Evolutionary conservation across 2,329 filamentous ascomycete genomes (phyloP).

Genomic region (Xylogone sp.): DNA sequence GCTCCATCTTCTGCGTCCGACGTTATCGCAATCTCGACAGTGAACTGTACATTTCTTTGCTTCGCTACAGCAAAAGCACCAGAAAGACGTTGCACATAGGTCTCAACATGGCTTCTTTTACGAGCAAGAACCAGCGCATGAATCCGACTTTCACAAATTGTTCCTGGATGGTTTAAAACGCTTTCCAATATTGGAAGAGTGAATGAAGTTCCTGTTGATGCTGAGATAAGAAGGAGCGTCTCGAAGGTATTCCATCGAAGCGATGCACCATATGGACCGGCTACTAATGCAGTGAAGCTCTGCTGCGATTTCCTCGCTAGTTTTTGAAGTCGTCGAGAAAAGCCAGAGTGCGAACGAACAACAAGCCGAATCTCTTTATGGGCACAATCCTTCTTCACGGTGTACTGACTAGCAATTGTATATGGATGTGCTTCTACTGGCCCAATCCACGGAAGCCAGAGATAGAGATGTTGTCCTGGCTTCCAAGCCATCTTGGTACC

Average conservation of each 20-base stretch:
- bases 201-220: slow-evolving; percentile 61
- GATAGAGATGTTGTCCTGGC: slow-evolving; percentile 58
- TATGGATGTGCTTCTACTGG: slow-evolving; percentile 56
- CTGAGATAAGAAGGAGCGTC: slow-evolving; percentile 55
- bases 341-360: slow-evolving; percentile 51
- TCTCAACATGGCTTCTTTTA: slow-evolving; percentile 49
- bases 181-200: slow-evolving; percentile 56
- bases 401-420: slow-evolving; percentile 52
- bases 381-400: slow-evolving; percentile 35
- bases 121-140: slow-evolving; percentile 50
- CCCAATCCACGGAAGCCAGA: slow-evolving; percentile 54
- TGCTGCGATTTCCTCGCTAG: slow-evolving; percentile 36
- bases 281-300: slow-evolving; percentile 42
- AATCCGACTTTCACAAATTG: slow-evolving; percentile 47
- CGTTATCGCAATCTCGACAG: slow-evolving; percentile 53
- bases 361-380: slow-evolving; percentile 57
- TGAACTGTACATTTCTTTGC: slow-evolving; percentile 43
- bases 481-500: slow-evolving; percentile 56
- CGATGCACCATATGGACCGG: slow-evolving; percentile 53
- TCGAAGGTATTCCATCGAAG: slow-evolving; percentile 56
- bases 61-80: slow-evolving; percentile 39
- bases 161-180: slow-evolving; percentile 37
- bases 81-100: slow-evolving; percentile 48
- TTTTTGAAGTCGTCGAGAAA: slow-evolving; percentile 50
- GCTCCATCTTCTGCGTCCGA: slow-evolving; percentile 2